Conservation (phyloP, 2,329 filamentous ascomycete species). For the Trichoderma semiorbis region DNA sequence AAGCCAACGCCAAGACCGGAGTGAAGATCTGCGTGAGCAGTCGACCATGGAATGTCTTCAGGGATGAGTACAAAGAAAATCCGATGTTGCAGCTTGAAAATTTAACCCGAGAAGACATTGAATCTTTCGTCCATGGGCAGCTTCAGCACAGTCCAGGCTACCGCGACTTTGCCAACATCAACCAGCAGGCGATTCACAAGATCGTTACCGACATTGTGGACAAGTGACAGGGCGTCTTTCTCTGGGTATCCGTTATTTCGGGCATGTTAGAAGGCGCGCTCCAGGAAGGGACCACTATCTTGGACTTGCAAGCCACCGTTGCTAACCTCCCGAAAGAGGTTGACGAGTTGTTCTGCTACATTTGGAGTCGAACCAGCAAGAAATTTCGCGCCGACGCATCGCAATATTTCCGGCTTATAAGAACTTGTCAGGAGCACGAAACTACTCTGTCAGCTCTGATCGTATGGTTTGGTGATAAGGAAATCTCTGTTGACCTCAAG, state of each 20-base stretch:
- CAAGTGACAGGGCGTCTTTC: not conserved
- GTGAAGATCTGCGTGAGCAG: not conserved
- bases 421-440: accelerated
- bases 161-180: not conserved
- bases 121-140: accelerated
- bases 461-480: accelerated
- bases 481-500: not conserved
- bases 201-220: not conserved
- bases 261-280: not conserved
- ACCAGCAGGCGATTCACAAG: accelerated
- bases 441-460: not conserved
- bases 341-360: not conserved
- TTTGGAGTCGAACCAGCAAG: not conserved
- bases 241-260: not conserved
- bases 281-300: not conserved
- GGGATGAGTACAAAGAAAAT: not conserved
- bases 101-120: not conserved
- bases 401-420: not conserved
- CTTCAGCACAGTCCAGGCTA: not conserved
- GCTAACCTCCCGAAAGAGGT: not conserved
- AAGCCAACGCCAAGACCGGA: not conserved
- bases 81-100: not conserved
- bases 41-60: not conserved
- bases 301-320: not conserved
- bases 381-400: not conserved